phyloP scores from a whole-genome alignment of 768 basidiomycete species.

The Lactarius vividus region DNA sequence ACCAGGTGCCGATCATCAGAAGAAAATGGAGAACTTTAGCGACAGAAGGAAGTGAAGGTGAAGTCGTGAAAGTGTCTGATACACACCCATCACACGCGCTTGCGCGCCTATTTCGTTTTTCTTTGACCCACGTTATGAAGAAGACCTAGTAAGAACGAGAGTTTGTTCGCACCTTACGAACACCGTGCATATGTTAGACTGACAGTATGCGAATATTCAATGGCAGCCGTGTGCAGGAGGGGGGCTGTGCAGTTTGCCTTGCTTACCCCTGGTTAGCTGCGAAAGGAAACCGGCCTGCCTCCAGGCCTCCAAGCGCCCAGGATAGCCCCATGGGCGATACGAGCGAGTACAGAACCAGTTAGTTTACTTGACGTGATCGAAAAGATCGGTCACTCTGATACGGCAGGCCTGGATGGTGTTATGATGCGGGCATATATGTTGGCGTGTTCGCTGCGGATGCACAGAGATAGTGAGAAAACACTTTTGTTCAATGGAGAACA shows the following conservation, averaged over 20 bases:
- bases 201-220: neutral
- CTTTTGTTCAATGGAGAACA: neutral
- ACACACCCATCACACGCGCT: neutral
- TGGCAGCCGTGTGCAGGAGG: neutral
- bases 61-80: neutral
- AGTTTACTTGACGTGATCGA: neutral
- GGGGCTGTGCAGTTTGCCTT: neutral
- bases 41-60: neutral
- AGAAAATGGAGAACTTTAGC: neutral
- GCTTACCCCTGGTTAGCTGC: neutral
- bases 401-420: neutral
- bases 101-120: neutral
- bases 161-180: neutral
- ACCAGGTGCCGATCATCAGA: neutral
- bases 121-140: neutral
- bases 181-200: neutral
- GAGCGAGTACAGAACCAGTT: neutral
- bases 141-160: neutral
- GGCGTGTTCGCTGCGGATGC: neutral
- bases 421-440: neutral
- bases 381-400: neutral
- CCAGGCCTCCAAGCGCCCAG: neutral
- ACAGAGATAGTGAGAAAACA: neutral
- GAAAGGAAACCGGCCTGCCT: neutral
- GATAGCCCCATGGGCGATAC: neutral